These are phyloP conservation scores for Scytalidium sp. DNA, from an alignment of 2,329 filamentous ascomycete genomes.

Conservation along the genomic window DNA sequence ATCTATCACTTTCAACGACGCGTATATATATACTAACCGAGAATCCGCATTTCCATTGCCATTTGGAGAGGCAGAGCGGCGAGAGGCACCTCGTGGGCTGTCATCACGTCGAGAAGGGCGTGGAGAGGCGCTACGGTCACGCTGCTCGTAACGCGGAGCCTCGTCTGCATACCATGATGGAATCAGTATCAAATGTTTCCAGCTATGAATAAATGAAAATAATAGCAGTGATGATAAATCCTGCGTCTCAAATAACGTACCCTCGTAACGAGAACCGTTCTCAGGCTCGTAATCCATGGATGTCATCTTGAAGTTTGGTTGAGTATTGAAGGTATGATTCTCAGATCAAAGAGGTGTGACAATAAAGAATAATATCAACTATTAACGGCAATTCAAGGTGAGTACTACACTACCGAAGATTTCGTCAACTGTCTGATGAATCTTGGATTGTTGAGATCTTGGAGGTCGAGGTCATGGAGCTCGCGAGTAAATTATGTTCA, in stretches of 20 bases:
- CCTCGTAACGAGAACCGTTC: constrained; percentile 63
- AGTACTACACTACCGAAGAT: background rate
- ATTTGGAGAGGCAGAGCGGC: constrained; percentile 60
- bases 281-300: constrained; percentile 70
- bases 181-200: constrained; percentile 14
- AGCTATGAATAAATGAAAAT: background rate
- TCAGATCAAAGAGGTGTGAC: constrained; percentile 4
- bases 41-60: constrained; percentile 44
- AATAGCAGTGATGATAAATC: background rate
- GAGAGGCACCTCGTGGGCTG: constrained; percentile 50
- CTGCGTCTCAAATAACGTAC: constrained; percentile 38
- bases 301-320: constrained; percentile 35
- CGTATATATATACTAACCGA: constrained; percentile 35
- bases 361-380: background rate
- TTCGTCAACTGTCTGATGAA: background rate
- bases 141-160: constrained; percentile 62
- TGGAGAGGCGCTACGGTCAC: constrained; percentile 64
- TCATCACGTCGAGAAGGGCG: constrained; percentile 57
- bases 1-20: background rate
- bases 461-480: background rate
- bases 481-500: background rate
- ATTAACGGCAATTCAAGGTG: background rate
- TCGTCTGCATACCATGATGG: constrained; percentile 46
- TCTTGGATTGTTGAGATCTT: background rate
- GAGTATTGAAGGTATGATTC: constrained; percentile 4